Conservation (phyloP, 2,329 filamentous ascomycete genomes). For the Paracoccidioides lutzii region DNA sequence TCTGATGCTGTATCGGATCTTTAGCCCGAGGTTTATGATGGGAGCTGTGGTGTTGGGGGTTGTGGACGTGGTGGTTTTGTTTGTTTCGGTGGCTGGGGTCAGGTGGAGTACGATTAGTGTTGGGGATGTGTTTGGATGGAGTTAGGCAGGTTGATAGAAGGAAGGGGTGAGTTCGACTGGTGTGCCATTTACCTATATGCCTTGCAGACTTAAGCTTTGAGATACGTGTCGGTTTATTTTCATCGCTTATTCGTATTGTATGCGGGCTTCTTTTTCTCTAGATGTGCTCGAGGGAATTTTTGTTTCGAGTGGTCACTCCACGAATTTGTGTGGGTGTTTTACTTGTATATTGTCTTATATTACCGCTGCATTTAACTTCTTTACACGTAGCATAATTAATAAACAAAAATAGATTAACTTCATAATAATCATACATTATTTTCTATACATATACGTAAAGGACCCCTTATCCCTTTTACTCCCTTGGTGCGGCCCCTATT, state of each 20-base stretch:
- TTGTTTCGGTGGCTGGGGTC: constrained; percentile 60
- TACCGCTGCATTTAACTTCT: not conserved
- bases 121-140: constrained; percentile 79
- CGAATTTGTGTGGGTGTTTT: not conserved
- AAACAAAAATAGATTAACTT: too few relatives aligned
- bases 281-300: too few relatives aligned
- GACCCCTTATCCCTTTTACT: too few relatives aligned
- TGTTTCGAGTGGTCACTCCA: too few relatives aligned
- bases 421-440: not conserved
- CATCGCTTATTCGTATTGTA: too few relatives aligned
- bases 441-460: not conserved
- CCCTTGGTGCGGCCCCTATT: too few relatives aligned
- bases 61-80: constrained; percentile 61
- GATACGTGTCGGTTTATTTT: too few relatives aligned
- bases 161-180: not conserved
- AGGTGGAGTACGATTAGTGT: constrained; percentile 67
- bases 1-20: constrained; percentile 93
- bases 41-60: constrained; percentile 58
- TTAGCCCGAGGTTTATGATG: constrained; percentile 81
- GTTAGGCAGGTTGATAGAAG: constrained; percentile 15
- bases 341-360: not conserved
- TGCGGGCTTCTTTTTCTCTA: too few relatives aligned
- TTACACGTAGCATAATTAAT: not conserved
- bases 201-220: too few relatives aligned
- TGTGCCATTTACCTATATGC: too few relatives aligned